Base-by-base conservation (phyloP, 2,329 filamentous ascomycete species). In the Alternaria arbusti region DNA sequence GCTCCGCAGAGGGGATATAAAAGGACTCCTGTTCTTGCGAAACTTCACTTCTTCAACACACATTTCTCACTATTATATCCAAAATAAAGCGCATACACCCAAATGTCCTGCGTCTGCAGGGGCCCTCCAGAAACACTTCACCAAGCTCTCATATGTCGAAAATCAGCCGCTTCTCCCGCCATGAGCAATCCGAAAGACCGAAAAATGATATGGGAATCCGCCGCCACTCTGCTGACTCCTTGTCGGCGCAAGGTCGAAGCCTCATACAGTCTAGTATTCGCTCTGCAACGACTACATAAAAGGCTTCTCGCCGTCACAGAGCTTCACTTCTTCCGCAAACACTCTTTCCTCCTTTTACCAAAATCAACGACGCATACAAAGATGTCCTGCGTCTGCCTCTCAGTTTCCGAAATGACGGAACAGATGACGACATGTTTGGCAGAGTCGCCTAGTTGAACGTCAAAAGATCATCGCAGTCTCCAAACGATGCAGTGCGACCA, bases 241-340 rank as follows among this genome's bases (percentile, higher is more conserved):
- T 36, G 15, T 36, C 1, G 4, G 15, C 32, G 32, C 8, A 10
- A 36, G 32, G 32, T 5, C 7, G 8, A 36, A 36, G 8, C 32
- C 32, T 5, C 4, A n/a, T n/a, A 0, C 2, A n/a, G 32, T 36
- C 7, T 36, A 36, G 7, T n/a, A 4, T 0, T n/a, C 0, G 7
- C 32, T 36, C 32, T 36, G 15, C 15, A n/a, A 5, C 32, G 32
- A 36, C 32, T 36, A 36, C 0, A 9, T n/a, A n/a, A 36, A 36
- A 0, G 10, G 32, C 15, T 9, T n/a, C 32, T 36, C 8, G 15
- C 32, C 0, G 0, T 1, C 0, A 9, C 15, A n/a, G 15, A 10
- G 15, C 32, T 36, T 36, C 15, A n/a, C 4, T n/a, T 9, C 15
- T n/a, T n/a, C 1, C 7, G n/a, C 7, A n/a, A 5, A n/a, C 15